Evolutionary conservation across 768 basidiomycete genomes (phyloP).

Genomic region (Leccinum variicolor): DNA sequence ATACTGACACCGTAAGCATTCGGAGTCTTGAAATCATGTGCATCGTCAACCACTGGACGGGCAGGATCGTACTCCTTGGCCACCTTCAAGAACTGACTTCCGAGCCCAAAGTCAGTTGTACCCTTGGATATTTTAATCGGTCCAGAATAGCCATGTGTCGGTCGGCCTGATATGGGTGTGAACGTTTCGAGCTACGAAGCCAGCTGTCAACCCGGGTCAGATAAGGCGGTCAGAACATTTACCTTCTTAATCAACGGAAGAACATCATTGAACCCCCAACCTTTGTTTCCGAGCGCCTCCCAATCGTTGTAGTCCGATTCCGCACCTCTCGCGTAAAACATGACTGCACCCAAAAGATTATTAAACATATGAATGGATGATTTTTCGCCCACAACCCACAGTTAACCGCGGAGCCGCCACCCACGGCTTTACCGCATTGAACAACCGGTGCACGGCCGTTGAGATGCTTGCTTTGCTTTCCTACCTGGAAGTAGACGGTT

Average conservation of each 20-base stretch:
- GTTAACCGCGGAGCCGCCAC: conserved; percentile 63
- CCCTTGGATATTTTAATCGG: conserved; percentile 24
- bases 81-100: conserved; percentile 44
- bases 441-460: conserved; percentile 45
- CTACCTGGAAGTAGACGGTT: conserved; percentile 42
- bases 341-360: conserved; percentile 20
- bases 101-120: conserved; percentile 10
- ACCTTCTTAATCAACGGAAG: conserved; percentile 61
- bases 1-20: conserved; percentile 19
- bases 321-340: conserved; percentile 54
- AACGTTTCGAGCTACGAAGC: conserved; percentile 44
- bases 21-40: conserved; percentile 38
- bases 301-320: conserved; percentile 67
- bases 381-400: conserved; percentile 33
- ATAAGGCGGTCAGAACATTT: neutral
- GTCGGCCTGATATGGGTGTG: conserved; percentile 27
- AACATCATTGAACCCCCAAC: conserved; percentile 57
- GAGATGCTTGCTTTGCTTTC: conserved; percentile 39
- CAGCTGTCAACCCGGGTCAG: conserved; percentile 32
- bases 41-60: conserved; percentile 41
- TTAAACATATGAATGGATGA: neutral
- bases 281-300: conserved; percentile 47
- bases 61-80: conserved; percentile 45
- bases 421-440: conserved; percentile 48
- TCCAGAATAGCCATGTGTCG: conserved; percentile 35